Evolutionary conservation across 371 early-diverging fungal genomes (phyloP).

Genomic region (Haplosporangium sp.): DNA sequence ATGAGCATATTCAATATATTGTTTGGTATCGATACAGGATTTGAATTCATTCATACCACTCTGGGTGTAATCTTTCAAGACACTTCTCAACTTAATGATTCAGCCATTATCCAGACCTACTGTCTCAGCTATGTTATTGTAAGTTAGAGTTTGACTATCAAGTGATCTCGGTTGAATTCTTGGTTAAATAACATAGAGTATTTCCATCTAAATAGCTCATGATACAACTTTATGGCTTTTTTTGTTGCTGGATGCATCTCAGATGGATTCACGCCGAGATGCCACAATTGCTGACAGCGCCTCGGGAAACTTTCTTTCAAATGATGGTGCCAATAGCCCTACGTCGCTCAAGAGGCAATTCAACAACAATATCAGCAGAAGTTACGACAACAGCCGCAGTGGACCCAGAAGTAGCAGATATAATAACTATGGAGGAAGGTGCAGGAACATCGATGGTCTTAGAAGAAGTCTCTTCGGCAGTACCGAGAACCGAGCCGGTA

Average conservation of each 20-base stretch:
- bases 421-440: background rate
- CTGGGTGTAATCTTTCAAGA: slow-evolving; percentile 44
- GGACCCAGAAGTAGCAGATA: background rate
- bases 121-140: slow-evolving; percentile 35
- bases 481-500: background rate
- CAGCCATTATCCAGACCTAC: slow-evolving; percentile 26
- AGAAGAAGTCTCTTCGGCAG: background rate
- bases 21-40: slow-evolving; percentile 37
- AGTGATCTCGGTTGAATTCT: background rate
- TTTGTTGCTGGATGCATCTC: slow-evolving; percentile 48
- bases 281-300: slow-evolving; percentile 21
- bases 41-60: slow-evolving; percentile 38
- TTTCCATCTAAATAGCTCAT: slow-evolving; percentile 16
- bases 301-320: slow-evolving; percentile 16
- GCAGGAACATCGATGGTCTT: no score
- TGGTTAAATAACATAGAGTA: background rate
- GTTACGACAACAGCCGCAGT: background rate
- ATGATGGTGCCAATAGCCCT: slow-evolving; percentile 40
- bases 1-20: slow-evolving; percentile 48
- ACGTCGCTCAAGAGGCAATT: background rate
- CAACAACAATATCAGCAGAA: background rate
- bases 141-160: slow-evolving; percentile 4
- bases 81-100: slow-evolving; percentile 18
- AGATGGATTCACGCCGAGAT: slow-evolving; percentile 44
- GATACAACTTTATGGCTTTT: slow-evolving; percentile 36